Evolutionary conservation across 805 yeast genomes (phyloP).

Genomic region (Ogataea methylovora): DNA sequence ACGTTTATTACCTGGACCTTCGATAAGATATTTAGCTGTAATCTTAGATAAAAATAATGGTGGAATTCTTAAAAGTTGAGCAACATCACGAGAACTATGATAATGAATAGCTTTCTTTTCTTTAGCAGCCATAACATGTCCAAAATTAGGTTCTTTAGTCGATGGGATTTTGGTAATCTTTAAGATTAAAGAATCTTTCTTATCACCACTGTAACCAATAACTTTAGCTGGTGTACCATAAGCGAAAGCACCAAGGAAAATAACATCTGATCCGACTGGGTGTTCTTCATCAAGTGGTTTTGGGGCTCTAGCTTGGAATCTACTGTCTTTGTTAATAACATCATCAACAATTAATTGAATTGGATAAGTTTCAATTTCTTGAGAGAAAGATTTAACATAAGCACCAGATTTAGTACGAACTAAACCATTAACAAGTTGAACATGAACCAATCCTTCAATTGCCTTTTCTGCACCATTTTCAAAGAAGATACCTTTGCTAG

Average conservation of each 20-base stretch:
- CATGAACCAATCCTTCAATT: conserved; percentile 55
- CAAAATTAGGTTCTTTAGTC: conserved; percentile 57
- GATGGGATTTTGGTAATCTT: conserved; percentile 45
- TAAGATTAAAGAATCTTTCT: conserved; percentile 31
- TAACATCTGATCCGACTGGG: conserved; percentile 63
- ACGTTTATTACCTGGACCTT: conserved; percentile 42
- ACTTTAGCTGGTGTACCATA: conserved; percentile 77
- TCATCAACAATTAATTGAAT: conserved; percentile 71
- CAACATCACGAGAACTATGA: conserved; percentile 57
- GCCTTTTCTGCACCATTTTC: conserved; percentile 11
- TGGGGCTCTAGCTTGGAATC: conserved; percentile 69
- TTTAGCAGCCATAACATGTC: conserved; percentile 46
- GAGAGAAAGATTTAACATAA: conserved; percentile 60
- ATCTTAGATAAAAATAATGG: conserved; percentile 68
- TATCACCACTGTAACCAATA: conserved; percentile 46
- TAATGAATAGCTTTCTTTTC: conserved; percentile 55
- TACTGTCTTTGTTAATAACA: conserved; percentile 64
- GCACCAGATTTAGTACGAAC: conserved; percentile 68
- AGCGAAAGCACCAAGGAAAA: conserved; percentile 79
- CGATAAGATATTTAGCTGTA: conserved; percentile 64
- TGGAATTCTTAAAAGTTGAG: conserved; percentile 47
- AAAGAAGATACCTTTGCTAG: conserved; percentile 4
- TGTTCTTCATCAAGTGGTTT: conserved; percentile 74
- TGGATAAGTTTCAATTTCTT: conserved; percentile 54
- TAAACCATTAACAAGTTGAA: conserved; percentile 73